Conservation (phyloP, 805 yeast genomes). For the Pichia deserticola region DNA sequence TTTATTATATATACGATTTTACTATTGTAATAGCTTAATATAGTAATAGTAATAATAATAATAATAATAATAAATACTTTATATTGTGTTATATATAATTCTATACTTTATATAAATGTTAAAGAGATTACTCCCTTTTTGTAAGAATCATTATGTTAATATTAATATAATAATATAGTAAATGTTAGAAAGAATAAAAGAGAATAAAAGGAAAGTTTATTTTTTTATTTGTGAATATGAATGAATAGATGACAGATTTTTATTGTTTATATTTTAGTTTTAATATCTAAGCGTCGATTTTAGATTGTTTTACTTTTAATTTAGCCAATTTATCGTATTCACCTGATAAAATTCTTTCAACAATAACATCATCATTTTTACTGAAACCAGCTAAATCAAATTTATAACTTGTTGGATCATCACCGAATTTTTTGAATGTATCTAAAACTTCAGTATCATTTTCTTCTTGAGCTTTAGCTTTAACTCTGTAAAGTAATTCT, state of each 20-base stretch:
- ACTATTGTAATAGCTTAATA: too few relatives aligned
- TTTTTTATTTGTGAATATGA: neutral
- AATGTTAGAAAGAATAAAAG: neutral
- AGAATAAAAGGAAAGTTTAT: neutral
- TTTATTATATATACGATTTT: too few relatives aligned
- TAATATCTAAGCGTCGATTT: slow-evolving; percentile 1
- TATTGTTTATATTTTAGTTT: too few relatives aligned
- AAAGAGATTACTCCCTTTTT: too few relatives aligned
- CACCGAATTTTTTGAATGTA: slow-evolving; percentile 30
- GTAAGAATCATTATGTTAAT: too few relatives aligned
- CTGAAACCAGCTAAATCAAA: slow-evolving; percentile 49
- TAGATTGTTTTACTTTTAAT: slow-evolving; percentile 39
- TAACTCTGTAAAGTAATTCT: slow-evolving; percentile 70
- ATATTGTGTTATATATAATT: too few relatives aligned
- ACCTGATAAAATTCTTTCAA: slow-evolving; percentile 75
- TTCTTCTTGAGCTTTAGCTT: slow-evolving; percentile 55
- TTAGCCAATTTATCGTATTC: slow-evolving; percentile 70
- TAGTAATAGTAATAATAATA: too few relatives aligned
- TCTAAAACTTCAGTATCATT: slow-evolving; percentile 48
- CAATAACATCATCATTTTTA: slow-evolving; percentile 67
- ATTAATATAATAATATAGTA: too few relatives aligned
- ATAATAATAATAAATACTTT: too few relatives aligned
- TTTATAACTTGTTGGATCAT: slow-evolving; percentile 34
- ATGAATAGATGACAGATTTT: neutral
- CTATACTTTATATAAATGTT: too few relatives aligned